Percentiles rank a stretch among this genome's conserved stretches.
Evolutionary conservation across 2,329 filamentous ascomycete genomes (phyloP).

Genomic region (Trematosphaeria pertusa): DNA sequence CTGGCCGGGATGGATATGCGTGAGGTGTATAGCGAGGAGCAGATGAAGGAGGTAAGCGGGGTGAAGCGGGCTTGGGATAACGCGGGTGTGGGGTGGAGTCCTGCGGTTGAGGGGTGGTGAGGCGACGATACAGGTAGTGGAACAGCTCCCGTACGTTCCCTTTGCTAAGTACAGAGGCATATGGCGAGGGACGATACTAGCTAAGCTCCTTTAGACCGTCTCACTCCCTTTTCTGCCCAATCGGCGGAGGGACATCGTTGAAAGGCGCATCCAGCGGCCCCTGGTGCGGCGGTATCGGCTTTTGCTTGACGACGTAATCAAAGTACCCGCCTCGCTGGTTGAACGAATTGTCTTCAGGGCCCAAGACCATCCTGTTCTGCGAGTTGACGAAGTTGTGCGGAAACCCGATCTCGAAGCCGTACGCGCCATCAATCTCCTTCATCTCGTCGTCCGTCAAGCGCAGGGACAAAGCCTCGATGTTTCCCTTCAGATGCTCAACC

Average conservation of each 20-base stretch:
- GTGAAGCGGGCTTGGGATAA: constrained; percentile 16
- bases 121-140: no score
- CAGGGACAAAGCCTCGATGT: constrained; percentile 71
- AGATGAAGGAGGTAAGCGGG: constrained; percentile 9
- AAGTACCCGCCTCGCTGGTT: constrained; percentile 24
- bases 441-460: constrained; percentile 68
- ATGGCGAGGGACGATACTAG: no score
- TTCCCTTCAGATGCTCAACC: constrained; percentile 71
- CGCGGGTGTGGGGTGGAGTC: constrained; percentile 16
- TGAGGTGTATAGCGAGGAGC: constrained; percentile 15
- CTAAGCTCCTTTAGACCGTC: no score
- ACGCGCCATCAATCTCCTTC: constrained; percentile 68
- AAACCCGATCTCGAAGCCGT: constrained; percentile 71
- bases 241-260: constrained; percentile 11
- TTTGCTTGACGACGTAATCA: constrained; percentile 32
- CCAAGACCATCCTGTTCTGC: constrained; percentile 26
- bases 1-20: constrained; percentile 5
- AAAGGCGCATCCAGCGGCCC: constrained; percentile 28
- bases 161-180: no score
- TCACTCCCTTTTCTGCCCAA: no score
- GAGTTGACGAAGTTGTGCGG: constrained; percentile 51
- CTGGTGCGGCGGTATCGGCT: constrained; percentile 35
- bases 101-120: constrained; percentile 9
- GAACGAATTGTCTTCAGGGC: constrained; percentile 33
- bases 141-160: no score